Conservation (phyloP, 108 stramenopile genomes). For the Discostella pseudostelligera region DNA sequence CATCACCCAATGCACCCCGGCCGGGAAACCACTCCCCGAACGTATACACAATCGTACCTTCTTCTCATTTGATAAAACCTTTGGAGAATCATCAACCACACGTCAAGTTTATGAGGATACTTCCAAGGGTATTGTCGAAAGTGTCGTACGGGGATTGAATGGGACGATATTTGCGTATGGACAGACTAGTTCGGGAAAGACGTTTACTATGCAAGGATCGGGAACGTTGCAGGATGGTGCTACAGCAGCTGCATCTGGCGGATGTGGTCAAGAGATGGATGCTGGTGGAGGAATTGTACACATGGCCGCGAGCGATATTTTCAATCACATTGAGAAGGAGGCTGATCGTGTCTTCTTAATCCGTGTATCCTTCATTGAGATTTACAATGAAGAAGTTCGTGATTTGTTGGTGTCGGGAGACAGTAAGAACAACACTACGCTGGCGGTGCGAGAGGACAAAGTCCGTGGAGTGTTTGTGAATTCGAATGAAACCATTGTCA, state of each 20-base stretch:
- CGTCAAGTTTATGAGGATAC: conserved; percentile 86
- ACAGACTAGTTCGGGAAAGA: conserved; percentile 92
- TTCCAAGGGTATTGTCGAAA: conserved; percentile 83
- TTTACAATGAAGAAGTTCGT: conserved; percentile 98
- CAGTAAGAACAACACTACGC: conserved; percentile 30
- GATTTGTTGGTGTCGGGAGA: conserved; percentile 81
- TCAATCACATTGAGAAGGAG: conserved; percentile 60
- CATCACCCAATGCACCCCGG: conserved; percentile 66
- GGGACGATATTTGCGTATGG: conserved; percentile 98
- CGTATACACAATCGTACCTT: conserved; percentile 73
- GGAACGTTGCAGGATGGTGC: conserved; percentile 68
- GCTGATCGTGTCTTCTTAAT: conserved; percentile 78
- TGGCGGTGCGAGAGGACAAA: conserved; percentile 92
- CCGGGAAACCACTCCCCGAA: conserved; percentile 73
- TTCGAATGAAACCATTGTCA: conserved; percentile 78
- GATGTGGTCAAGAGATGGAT: conserved; percentile 10
- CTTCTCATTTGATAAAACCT: conserved; percentile 94
- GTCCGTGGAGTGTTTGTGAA: conserved; percentile 95
- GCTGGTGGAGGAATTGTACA: conserved; percentile 72
- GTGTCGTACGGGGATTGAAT: conserved; percentile 91
- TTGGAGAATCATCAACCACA: conserved; percentile 79
- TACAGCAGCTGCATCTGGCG: conserved; percentile 7
- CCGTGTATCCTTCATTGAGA: conserved; percentile 95
- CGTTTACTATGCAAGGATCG: conserved; percentile 89
- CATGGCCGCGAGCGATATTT: conserved; percentile 85